phyloP scores from a whole-genome alignment of 352 stramenopile genomes.

The Phytophthora ramorum region DNA sequence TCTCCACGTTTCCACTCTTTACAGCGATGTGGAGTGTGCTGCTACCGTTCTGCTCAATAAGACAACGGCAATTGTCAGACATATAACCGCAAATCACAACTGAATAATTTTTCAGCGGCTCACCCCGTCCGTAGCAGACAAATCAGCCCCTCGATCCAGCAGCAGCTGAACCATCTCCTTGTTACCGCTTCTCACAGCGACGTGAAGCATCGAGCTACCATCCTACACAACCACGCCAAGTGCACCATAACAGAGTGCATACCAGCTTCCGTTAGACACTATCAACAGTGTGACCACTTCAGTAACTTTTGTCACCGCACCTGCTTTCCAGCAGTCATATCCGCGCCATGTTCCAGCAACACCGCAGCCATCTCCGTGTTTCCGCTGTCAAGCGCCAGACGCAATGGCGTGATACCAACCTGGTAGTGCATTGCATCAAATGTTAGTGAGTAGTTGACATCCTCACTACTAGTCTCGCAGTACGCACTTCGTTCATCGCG shows the following conservation, averaged over 20 bases:
- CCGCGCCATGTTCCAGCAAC: background rate
- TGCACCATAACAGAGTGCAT: background rate
- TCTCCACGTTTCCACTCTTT: constrained; percentile 59
- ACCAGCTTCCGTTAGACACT: background rate
- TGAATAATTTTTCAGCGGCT: background rate
- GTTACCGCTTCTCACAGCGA: constrained; percentile 72
- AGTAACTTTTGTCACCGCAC: background rate
- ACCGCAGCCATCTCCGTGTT: background rate
- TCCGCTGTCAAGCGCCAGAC: constrained; percentile 5
- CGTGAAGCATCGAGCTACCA: constrained; percentile 64
- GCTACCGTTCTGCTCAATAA: constrained; percentile 62
- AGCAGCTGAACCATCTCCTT: constrained; percentile 65
- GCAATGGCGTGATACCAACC: background rate
- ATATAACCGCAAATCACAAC: background rate
- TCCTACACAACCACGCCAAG: constrained; percentile 16
- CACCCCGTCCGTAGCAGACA: constrained; percentile 2
- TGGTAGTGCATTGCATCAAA: background rate
- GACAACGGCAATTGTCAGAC: background rate
- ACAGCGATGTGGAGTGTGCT: constrained; percentile 72
- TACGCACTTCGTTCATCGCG: background rate
- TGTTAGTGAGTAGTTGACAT: background rate
- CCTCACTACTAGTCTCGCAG: background rate
- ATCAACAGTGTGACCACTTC: background rate
- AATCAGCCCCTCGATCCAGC: constrained; percentile 59
- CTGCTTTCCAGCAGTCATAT: background rate